These are phyloP conservation scores for Candida sp. DNA, from an alignment of 1,139 yeast species.

Conservation along the genomic window DNA sequence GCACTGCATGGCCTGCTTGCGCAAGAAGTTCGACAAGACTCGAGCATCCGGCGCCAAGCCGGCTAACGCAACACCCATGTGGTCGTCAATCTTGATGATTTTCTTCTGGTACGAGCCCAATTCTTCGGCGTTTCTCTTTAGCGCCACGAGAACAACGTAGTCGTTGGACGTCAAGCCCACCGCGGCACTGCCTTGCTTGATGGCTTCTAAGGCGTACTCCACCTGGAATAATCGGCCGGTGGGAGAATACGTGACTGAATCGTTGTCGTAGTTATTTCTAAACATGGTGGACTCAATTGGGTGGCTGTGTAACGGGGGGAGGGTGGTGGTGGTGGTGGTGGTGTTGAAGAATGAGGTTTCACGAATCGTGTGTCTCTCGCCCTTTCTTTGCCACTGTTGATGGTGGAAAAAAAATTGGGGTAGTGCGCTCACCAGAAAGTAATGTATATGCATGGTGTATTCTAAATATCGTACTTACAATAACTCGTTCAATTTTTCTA, in stretches of 20 bases:
- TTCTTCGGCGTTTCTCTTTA: slow-evolving; percentile 97
- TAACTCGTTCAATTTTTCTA: slow-evolving; percentile 28
- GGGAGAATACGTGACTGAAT: slow-evolving; percentile 96
- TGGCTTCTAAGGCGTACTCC: slow-evolving; percentile 97
- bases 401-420: background rate
- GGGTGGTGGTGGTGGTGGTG: background rate
- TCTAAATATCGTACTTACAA: slow-evolving; percentile 2
- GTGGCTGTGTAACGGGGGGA: background rate
- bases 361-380: background rate
- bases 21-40: slow-evolving; percentile 82
- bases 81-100: slow-evolving; percentile 88
- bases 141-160: slow-evolving; percentile 90
- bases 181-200: slow-evolving; percentile 97
- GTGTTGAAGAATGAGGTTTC: background rate
- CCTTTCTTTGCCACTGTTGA: background rate
- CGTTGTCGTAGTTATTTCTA: slow-evolving; percentile 98
- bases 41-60: slow-evolving; percentile 99
- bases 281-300: slow-evolving; percentile 51
- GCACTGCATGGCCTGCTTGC: slow-evolving; percentile 92
- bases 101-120: slow-evolving; percentile 97
- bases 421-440: background rate
- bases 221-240: slow-evolving; percentile 96
- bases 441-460: background rate
- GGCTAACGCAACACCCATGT: slow-evolving; percentile 94
- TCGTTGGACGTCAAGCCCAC: slow-evolving; percentile 89